Evolutionary conservation across 257 asterid genomes (phyloP), one percentile per base, ranked within the genome.

Genomic region (Capsicum chinense): DNA sequence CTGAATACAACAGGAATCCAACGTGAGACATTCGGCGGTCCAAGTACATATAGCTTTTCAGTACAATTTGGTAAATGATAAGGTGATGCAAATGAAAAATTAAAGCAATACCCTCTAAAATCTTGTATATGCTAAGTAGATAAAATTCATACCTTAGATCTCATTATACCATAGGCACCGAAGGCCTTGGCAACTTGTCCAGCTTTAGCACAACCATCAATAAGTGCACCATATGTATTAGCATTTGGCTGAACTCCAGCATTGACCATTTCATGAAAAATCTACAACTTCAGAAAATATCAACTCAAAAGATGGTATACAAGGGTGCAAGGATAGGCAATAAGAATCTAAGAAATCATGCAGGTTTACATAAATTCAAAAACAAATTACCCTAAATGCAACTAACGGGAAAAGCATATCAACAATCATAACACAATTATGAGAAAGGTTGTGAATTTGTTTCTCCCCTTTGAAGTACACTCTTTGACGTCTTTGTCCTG

Each of bases 141-240:
- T 70, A 76, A 82, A 82, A 87, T 68, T 69, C 87, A 85, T 90
- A 96, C 98, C 98, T 94, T 96, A 83, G 99, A 96, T 88, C 96
- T 92, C 90, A 96, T 92, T 85, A 94, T 93, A 81, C 98, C 99
- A 83, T 96, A 96, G 85, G 98, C 99, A 88, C 99, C 98, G 88
- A 96, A 96, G 33, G 99, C 99, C 93, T 96, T 96, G 73, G 98
- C 98, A 85, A 96, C 94, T 90, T 96, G 99, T 84, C 99, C 99
- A 5, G 98, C 98, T 90, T 93, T 96, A 82, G 98, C 99, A 84
- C 99, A 94, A 56, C 99, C 99, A 92, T 94, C 97, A 86, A 96
- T 96, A 84, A 96, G 97, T 85, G 98, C 94, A 85, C 99, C 93
- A 80, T 92, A 96, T 26, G 99, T 96, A 90, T 96, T 98, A 86